Evolutionary conservation across 148 eudicot genomes (phyloP).

Genomic region (Nepenthes gracilis): DNA sequence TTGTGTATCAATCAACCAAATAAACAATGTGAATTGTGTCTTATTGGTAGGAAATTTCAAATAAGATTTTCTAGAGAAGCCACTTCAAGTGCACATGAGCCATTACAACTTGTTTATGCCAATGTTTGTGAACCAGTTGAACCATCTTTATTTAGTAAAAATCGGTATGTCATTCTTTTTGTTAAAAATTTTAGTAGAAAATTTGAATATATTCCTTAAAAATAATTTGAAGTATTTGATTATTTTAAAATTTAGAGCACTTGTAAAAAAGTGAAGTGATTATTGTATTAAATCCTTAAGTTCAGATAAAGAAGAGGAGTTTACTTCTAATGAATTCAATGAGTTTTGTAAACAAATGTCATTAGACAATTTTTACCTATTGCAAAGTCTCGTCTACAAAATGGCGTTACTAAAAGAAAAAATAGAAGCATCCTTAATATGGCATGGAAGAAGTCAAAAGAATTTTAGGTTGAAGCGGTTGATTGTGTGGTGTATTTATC

Average conservation of each 20-base stretch:
- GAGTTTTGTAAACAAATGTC: neutral
- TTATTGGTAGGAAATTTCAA: neutral
- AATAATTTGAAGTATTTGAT: neutral
- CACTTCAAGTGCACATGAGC: neutral
- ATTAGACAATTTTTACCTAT: neutral
- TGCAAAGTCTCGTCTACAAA: neutral
- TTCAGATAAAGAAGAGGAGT: neutral
- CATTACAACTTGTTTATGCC: neutral
- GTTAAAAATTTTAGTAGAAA: neutral
- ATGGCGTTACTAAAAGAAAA: neutral
- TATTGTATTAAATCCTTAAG: neutral
- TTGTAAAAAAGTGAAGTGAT: neutral
- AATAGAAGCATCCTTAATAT: neutral
- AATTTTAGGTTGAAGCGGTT: neutral
- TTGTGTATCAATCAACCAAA: no score
- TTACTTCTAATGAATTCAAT: neutral
- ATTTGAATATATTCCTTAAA: neutral
- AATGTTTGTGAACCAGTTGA: neutral
- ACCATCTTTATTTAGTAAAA: neutral
- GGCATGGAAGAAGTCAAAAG: neutral
- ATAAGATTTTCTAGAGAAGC: neutral
- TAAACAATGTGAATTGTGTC: slow-evolving; percentile 4
- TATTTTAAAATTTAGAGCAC: neutral
- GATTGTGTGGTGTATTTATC: neutral
- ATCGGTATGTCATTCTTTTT: neutral